Base-by-base conservation (phyloP, 2,329 filamentous ascomycete genomes). In the Aspergillus pseudoterreus region DNA sequence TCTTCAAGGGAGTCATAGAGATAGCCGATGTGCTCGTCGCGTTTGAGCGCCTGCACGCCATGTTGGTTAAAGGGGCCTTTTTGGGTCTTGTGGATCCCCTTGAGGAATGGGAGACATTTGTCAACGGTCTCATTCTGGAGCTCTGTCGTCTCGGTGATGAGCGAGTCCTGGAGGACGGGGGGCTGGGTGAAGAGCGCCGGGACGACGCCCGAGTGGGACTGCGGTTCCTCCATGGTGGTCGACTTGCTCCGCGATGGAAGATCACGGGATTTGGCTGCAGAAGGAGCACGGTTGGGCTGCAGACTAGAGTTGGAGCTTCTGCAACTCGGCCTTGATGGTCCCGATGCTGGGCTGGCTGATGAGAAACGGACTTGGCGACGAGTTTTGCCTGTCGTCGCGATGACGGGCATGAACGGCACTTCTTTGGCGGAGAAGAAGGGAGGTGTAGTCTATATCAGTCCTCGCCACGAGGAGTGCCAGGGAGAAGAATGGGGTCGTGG, bases 11-110 rank as follows among this genome's bases (percentile, higher is more conserved):
- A 74, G 48, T 76, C 71, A 51, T 77, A 75, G 35, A 78, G 64
- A 55, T 73, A 78, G n/a, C 62, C 64, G 39, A 76, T 57, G 64
- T 86, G 83, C 39, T 73, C 71, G 52, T 76, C 74, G 39, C 87
- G 83, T 60, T 85, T 80, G n/a, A 99, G 81, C 51, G 78, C 79
- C 12, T 90, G 88, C 33, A 96, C 75, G 12, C 90, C 91, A 67
- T 86, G 77, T 47, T 73, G 74, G 71, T 95, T 96, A 71, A 82
- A 80, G 22, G 72, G 69, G 17, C 72, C 69, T 21, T 77, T 74
- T 52, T 79, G 75, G 45, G 76, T 75, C 39, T 74, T 78, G n/a
- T 70, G 67, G 46, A 63, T 66, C 65, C 74, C 73, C 32, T 75
- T 73, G 14, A 95, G 76, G 57, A 85, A 86, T 1, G 87, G 85